Base-by-base conservation (phyloP, 768 basidiomycete species). In the Calocybe indica region DNA sequence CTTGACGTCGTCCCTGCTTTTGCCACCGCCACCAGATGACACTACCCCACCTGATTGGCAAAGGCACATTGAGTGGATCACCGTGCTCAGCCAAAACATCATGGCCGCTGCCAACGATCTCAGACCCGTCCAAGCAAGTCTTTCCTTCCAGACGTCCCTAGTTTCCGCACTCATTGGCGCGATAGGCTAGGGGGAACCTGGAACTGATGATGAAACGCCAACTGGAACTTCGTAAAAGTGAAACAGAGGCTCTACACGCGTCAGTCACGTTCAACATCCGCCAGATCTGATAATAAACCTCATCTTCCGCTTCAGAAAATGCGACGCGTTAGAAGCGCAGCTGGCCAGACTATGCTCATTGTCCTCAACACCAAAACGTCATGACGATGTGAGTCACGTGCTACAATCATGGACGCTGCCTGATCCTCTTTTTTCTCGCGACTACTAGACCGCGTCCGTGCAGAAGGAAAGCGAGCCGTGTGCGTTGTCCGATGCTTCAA, bases 81-180 rank as follows among this genome's bases (percentile, higher is more conserved):
- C 76, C 8, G 71, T 88, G 1, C 76, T 92, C 45, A 81, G 81
- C 6, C 86, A 90, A 62, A 95, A 94, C 62, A 75, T 95, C 48
- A 89, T 93, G 80, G 88, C 85, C 10, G 87, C 88, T 12, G 88
- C 88, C 34, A 95, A 95, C 58, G 91, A 92, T 56, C 66, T 94
- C 43, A 79, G 92, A 22, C 92, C 91, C 1, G 86, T 92, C 5
- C 92, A 94, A 76, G 90, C 83, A 52, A 37, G 46, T 40, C 11
- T 39, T 32, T 38, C 35, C 22, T 5, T 29, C n/a, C 32, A 42
- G 35, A 22, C 3, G 34, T 30, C 46, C 46, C 29, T 40, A 40
- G 12, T 12, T 31, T 48, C 28, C 22, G 31, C 32, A 13, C 43
- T 45, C 14, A 52, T 37, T 28, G 28, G 31, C 37, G 11, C 46